Percentiles rank a stretch among this genome's conserved stretches.
phyloP scores from a whole-genome alignment of 305 asterid genomes.

The Ilex paraguariensis region DNA sequence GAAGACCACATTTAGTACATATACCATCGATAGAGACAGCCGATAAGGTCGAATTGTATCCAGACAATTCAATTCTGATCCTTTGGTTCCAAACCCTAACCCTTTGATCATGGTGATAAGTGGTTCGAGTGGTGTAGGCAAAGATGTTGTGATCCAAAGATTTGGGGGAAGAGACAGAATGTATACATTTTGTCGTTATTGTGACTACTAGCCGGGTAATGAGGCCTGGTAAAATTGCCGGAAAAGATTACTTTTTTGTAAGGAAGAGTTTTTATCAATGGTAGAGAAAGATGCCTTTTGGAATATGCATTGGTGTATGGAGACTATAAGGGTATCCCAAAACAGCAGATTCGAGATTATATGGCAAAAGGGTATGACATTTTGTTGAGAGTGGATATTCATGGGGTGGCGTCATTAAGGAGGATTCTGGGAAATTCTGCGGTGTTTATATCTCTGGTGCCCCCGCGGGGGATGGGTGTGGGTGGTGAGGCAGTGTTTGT shows the following conservation, averaged over 20 bases:
- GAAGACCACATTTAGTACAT: slow-evolving; percentile 37
- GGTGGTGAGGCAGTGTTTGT: slow-evolving; percentile 97
- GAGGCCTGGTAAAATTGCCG: slow-evolving; percentile 67
- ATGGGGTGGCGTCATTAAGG: slow-evolving; percentile 76
- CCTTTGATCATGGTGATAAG: slow-evolving; percentile 81
- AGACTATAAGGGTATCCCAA: slow-evolving; percentile 82
- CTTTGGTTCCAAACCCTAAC: slow-evolving; percentile 50
- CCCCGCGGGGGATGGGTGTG: slow-evolving; percentile 18
- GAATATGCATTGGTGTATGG: slow-evolving; percentile 95
- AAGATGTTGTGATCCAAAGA: slow-evolving; percentile 73
- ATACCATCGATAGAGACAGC: slow-evolving; percentile 53
- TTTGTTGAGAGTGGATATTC: slow-evolving; percentile 93
- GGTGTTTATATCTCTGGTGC: slow-evolving; percentile 65
- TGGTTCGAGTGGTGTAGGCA: slow-evolving; percentile 93
- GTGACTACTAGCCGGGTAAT: slow-evolving; percentile 70
- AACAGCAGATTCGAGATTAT: slow-evolving; percentile 75
- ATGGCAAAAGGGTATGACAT: slow-evolving; percentile 83
- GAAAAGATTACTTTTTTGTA: slow-evolving; percentile 69
- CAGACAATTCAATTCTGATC: slow-evolving; percentile 61
- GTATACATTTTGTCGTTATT: slow-evolving; percentile 79
- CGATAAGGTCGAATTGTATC: slow-evolving; percentile 49
- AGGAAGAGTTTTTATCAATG: slow-evolving; percentile 69
- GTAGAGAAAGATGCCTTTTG: slow-evolving; percentile 59
- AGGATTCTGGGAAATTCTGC: slow-evolving; percentile 58
- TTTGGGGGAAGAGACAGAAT: slow-evolving; percentile 61